These are phyloP conservation scores for Staphylotrichum longicolle DNA, from an alignment of 495 filamentous ascomycete species.

Conservation along the genomic window DNA sequence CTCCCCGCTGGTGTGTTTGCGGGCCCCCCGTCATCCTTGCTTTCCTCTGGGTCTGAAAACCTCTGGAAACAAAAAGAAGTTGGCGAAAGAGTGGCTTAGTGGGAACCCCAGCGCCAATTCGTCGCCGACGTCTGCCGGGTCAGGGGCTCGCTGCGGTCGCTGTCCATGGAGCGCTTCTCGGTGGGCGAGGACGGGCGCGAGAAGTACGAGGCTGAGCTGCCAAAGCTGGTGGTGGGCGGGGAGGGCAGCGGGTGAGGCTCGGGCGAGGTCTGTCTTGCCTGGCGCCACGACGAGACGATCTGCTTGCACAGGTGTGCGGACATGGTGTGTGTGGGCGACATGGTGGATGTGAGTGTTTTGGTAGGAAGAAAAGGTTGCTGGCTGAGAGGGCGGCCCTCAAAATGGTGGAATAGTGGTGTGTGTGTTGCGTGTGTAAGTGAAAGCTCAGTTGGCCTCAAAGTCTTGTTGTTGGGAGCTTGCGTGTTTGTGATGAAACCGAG, in stretches of 20 bases:
- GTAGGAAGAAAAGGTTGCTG: neutral
- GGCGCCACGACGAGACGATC: conserved; percentile 48
- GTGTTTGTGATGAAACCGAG: no score
- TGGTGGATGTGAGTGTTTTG: conserved; percentile 27
- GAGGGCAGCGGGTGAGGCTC: conserved; percentile 34
- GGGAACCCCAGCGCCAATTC: conserved; percentile 30
- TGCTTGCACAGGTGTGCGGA: conserved; percentile 53
- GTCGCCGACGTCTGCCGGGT: conserved; percentile 21
- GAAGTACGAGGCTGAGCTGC: conserved; percentile 28
- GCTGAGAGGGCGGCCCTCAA: no score
- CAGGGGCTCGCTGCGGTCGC: conserved; percentile 31
- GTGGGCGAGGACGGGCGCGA: conserved; percentile 39
- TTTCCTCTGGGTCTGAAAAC: no score
- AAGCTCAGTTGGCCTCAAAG: no score
- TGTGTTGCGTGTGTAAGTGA: no score
- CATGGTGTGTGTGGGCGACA: conserved; percentile 55
- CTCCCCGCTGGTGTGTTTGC: neutral
- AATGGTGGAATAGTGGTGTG: no score
- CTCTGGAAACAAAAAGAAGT: no score
- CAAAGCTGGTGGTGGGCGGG: conserved; percentile 20
- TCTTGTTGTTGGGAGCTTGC: no score
- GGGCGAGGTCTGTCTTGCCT: conserved; percentile 39
- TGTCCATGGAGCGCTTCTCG: conserved; percentile 46
- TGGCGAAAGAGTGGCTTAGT: conserved; percentile 6
- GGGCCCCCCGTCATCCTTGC: no score